phyloP scores from a whole-genome alignment of 1,139 yeast genomes.

The Saccharomyces uvarum region DNA sequence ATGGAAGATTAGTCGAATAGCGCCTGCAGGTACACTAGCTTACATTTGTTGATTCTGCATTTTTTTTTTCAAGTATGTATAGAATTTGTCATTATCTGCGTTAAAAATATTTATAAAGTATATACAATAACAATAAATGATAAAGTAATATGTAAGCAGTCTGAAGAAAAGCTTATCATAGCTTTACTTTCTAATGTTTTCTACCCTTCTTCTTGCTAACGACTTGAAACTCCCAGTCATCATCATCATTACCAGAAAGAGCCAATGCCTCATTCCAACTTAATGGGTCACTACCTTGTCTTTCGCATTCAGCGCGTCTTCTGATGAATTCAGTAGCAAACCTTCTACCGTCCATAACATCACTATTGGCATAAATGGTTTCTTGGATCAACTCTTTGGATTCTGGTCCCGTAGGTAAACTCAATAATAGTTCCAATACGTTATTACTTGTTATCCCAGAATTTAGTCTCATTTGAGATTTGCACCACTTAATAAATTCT shows the following conservation, averaged over 20 bases:
- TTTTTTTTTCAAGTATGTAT: background rate
- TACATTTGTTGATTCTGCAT: background rate
- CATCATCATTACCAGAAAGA: conserved; percentile 53
- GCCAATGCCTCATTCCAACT: conserved; percentile 62
- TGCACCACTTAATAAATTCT: conserved; percentile 82
- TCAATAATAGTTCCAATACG: conserved; percentile 68
- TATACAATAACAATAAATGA: conserved; percentile 1
- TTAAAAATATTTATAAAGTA: background rate
- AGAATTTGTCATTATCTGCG: background rate
- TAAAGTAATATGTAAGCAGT: background rate
- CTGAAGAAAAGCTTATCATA: background rate
- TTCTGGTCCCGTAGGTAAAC: conserved; percentile 67
- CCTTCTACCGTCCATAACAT: conserved; percentile 90
- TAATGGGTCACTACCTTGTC: conserved; percentile 46
- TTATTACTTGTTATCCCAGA: conserved; percentile 69
- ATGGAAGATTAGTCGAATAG: conserved; percentile 27
- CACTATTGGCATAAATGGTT: conserved; percentile 80
- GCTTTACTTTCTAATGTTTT: conserved; percentile 21
- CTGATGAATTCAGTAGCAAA: conserved; percentile 86
- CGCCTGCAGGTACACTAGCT: background rate
- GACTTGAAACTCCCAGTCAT: conserved; percentile 78
- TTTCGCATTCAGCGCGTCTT: conserved; percentile 66
- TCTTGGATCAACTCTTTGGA: conserved; percentile 83
- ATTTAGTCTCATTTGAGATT: conserved; percentile 63
- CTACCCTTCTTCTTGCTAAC: conserved; percentile 57